These are phyloP conservation scores for Chytriomyces sp. DNA, from an alignment of 192 early-diverging fungal genomes.

Conservation along the genomic window DNA sequence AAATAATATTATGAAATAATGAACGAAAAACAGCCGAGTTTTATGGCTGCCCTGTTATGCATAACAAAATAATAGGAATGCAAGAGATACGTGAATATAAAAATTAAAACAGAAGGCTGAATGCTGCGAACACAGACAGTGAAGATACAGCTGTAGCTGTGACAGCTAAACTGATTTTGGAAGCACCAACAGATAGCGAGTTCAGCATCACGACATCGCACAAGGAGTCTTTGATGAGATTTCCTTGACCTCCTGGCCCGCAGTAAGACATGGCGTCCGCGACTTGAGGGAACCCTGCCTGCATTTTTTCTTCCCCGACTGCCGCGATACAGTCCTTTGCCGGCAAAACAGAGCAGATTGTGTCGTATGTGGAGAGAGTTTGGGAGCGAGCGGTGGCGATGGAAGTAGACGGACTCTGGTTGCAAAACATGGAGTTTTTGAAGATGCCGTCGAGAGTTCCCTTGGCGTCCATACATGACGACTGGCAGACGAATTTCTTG, in stretches of 20 bases:
- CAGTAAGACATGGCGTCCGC: not conserved
- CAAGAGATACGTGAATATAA: too few species aligned
- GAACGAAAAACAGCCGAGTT: too few species aligned
- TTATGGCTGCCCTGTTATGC: too few species aligned
- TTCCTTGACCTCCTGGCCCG: not conserved
- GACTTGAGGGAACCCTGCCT: conserved; percentile 4
- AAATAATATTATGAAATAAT: too few species aligned
- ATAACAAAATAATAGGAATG: too few species aligned
- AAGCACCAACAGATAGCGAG: not conserved
- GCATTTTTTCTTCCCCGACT: not conserved
- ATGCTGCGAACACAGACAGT: too few species aligned
- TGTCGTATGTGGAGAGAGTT: conserved; percentile 1
- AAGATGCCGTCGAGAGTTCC: not conserved
- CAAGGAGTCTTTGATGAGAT: not conserved
- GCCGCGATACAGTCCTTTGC: not conserved
- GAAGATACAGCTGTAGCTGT: too few species aligned
- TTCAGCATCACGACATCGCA: not conserved
- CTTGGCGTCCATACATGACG: not conserved
- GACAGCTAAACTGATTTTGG: too few species aligned
- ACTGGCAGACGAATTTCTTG: not conserved
- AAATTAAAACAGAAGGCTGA: too few species aligned
- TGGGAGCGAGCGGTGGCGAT: not conserved
- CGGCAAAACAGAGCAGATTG: not conserved
- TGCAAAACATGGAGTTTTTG: not conserved
- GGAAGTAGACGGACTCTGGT: not conserved